Evolutionary conservation across 75 land plant genomes (phyloP).

Genomic region (Chamaecyparis obtusa): DNA sequence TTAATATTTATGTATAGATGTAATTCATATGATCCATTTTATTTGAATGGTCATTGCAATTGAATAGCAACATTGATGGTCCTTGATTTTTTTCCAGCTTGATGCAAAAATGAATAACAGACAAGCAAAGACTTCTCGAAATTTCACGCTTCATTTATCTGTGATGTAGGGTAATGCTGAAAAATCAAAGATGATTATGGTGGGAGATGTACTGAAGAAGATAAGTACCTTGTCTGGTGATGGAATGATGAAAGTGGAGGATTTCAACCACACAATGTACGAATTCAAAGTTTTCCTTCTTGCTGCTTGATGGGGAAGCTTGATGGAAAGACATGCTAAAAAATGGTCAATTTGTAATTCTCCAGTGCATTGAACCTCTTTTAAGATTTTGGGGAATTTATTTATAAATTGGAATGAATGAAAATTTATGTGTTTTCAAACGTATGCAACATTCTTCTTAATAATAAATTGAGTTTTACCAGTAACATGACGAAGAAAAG

Average conservation of each 20-base stretch:
- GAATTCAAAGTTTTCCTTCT: slow-evolving; percentile 13
- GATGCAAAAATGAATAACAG: not conserved
- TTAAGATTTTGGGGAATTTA: not conserved
- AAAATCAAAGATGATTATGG: slow-evolving; percentile 86
- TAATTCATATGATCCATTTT: not conserved
- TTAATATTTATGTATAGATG: not conserved
- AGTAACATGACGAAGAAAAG: not conserved
- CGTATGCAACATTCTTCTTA: not conserved
- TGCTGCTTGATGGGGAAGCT: slow-evolving; percentile 12
- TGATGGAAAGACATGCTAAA: slow-evolving; percentile 2
- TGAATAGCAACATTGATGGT: not conserved
- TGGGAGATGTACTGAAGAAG: slow-evolving; percentile 90
- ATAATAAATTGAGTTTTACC: not conserved
- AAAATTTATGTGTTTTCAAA: not conserved
- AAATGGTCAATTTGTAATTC: not conserved
- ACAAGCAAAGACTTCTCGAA: not conserved
- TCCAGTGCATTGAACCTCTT: not conserved
- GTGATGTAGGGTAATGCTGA: slow-evolving; percentile 86
- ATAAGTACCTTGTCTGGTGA: slow-evolving; percentile 56
- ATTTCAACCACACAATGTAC: slow-evolving; percentile 67
- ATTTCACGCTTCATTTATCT: not conserved
- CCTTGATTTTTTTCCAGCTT: not conserved
- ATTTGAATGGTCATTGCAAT: slow-evolving; percentile 5
- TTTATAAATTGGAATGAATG: not conserved
- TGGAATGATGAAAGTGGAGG: slow-evolving; percentile 65